These are phyloP conservation scores for Globisporangium carolinianum DNA, from an alignment of 352 stramenopile species.

Conservation along the genomic window DNA sequence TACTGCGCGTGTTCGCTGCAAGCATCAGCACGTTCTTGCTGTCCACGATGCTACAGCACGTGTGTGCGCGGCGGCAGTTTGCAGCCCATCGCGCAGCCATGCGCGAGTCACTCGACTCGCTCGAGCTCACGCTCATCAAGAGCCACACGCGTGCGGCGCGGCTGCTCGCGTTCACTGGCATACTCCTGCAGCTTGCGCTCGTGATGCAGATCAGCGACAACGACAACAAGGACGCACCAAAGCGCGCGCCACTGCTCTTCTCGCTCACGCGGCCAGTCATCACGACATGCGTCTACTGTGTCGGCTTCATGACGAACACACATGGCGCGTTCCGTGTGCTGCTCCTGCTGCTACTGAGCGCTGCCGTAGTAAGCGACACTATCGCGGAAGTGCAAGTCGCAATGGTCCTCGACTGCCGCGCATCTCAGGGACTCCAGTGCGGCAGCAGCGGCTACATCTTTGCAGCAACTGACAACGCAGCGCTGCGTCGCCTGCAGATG, in stretches of 20 bases:
- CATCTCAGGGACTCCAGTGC: conserved; percentile 34
- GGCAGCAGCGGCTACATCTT: conserved; percentile 19
- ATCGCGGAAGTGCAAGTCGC: conserved; percentile 44
- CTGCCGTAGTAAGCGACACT: conserved; percentile 39
- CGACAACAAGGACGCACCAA: neutral
- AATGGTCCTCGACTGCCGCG: conserved; percentile 49
- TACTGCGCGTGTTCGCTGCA: conserved; percentile 26
- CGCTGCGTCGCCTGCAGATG: conserved; percentile 20
- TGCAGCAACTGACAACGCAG: conserved; percentile 11
- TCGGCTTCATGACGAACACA: conserved; percentile 71
- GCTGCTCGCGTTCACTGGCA: conserved; percentile 31
- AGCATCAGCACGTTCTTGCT: conserved; percentile 35
- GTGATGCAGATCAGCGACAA: conserved; percentile 17
- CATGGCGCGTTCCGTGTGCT: conserved; percentile 46
- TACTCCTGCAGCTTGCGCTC: conserved; percentile 36
- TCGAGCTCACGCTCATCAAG: conserved; percentile 54
- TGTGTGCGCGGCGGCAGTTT: conserved; percentile 25
- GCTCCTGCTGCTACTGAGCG: conserved; percentile 25
- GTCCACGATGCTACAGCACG: conserved; percentile 21
- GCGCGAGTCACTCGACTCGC: conserved; percentile 25
- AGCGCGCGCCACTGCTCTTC: conserved; percentile 30
- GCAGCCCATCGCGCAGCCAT: conserved; percentile 1
- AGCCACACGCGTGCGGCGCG: conserved; percentile 38
- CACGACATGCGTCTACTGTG: conserved; percentile 38
- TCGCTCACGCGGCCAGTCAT: conserved; percentile 34